Base-by-base conservation (phyloP, 2,329 filamentous ascomycete species). In the Orbilia brochopaga region DNA sequence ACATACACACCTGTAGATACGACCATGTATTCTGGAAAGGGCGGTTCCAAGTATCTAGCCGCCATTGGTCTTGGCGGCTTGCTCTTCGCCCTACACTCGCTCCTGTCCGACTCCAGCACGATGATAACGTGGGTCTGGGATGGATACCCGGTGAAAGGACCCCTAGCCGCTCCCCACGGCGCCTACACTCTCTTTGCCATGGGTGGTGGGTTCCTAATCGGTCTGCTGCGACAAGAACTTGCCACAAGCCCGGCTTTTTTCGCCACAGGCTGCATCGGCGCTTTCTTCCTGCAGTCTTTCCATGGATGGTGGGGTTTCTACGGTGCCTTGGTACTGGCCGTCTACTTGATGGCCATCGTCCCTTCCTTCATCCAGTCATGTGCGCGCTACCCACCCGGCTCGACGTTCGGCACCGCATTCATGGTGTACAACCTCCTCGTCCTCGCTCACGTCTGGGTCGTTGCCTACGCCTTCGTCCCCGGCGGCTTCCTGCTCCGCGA, bases 101-200 rank as follows among this genome's bases (percentile, higher is more conserved):
- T 99, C 8, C 85, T 99, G 10, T 97, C 94, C 0, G 94, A 99
- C 79, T 96, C 92, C 0, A 97, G 94, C 82, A 99, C 94, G 60
- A 97, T 99, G 92, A 97, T 97, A 66, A 84, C 92, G 15, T 99
- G 94, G 94, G 91, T 91, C 1, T 99, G 94, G 94, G 92, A 97
- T 76, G 94, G 94, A 5, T 99, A 90, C 77, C 94, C 94, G 13
- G 86, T 97, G 44, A 87, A 90, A 55, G 94, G 94, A 5, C 94
- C 94, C 1, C 86, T 94, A 55, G 87, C 92, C 73, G 91, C 88
- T 53, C 91, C 92, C n/a, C 92, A 97, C 77, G 94, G 92, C 60
- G 91, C 90, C 76, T 86, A 89, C 78, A 97, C 92, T 1, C 86
- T 97, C 58, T 85, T 90, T 60, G 88, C 88, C 69, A 99, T 99